These are phyloP conservation scores for Daldinia vernicosa DNA, from an alignment of 495 filamentous ascomycete species.

Conservation along the genomic window DNA sequence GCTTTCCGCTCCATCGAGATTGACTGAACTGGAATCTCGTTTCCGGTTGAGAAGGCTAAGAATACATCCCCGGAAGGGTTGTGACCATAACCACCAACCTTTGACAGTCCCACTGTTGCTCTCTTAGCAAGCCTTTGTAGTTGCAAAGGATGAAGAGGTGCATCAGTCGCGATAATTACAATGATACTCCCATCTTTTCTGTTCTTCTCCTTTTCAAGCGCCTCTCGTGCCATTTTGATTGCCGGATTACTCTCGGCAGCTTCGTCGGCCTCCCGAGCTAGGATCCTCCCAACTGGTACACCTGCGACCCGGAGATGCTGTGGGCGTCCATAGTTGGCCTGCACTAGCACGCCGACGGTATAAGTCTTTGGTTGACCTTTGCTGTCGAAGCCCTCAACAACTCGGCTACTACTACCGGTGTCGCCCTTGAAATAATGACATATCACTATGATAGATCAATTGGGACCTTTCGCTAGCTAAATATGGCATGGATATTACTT, in stretches of 20 bases:
- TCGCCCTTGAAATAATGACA: slow-evolving; percentile 61
- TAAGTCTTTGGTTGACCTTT: slow-evolving; percentile 50
- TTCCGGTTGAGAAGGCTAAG: slow-evolving; percentile 62
- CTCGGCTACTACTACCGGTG: slow-evolving; percentile 58
- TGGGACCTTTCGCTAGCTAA: neutral
- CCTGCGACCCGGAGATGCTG: slow-evolving; percentile 58
- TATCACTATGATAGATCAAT: slow-evolving; percentile 16
- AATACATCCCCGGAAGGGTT: slow-evolving; percentile 64
- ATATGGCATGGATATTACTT: slow-evolving; percentile 10
- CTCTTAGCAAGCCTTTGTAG: slow-evolving; percentile 62
- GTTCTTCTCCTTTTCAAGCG: slow-evolving; percentile 46
- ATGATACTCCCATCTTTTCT: slow-evolving; percentile 65
- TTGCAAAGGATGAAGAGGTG: slow-evolving; percentile 57
- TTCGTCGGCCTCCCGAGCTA: slow-evolving; percentile 45
- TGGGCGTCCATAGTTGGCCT: slow-evolving; percentile 61
- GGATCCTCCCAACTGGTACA: slow-evolving; percentile 59
- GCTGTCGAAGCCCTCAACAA: slow-evolving; percentile 50
- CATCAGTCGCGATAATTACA: slow-evolving; percentile 61
- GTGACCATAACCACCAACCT: slow-evolving; percentile 58
- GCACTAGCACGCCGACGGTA: slow-evolving; percentile 61
- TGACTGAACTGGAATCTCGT: slow-evolving; percentile 51
- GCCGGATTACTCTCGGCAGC: slow-evolving; percentile 37
- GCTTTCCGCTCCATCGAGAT: slow-evolving; percentile 40
- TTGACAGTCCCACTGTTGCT: slow-evolving; percentile 60
- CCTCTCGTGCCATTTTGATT: slow-evolving; percentile 38